Percentiles rank a stretch among this genome's conserved stretches.
Evolutionary conservation across 768 basidiomycete species (phyloP).

Genomic region (Hericium coralloides): DNA sequence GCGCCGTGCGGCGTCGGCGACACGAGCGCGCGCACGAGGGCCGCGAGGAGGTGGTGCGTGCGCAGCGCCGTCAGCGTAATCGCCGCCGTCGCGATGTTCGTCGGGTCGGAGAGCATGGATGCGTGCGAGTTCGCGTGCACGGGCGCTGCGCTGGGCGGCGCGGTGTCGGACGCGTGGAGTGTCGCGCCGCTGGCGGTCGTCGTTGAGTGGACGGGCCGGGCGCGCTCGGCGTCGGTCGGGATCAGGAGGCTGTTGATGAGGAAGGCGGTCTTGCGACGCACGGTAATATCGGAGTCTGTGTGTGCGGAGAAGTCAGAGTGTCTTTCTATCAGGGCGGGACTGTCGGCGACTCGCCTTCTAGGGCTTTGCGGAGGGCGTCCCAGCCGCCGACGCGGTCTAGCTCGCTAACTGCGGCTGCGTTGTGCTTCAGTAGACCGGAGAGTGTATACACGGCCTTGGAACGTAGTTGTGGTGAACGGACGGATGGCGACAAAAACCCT

Average conservation of each 20-base stretch:
- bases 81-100: slow-evolving; percentile 41
- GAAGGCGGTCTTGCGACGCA: slow-evolving; percentile 75
- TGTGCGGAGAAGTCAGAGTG: not conserved
- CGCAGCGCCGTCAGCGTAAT: slow-evolving; percentile 41
- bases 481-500: slow-evolving; percentile 47
- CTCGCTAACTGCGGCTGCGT: slow-evolving; percentile 49
- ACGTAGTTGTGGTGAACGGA: slow-evolving; percentile 43
- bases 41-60: slow-evolving; percentile 35
- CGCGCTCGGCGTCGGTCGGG: slow-evolving; percentile 24
- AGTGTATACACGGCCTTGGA: slow-evolving; percentile 80
- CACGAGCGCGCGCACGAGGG: slow-evolving; percentile 42
- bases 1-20: slow-evolving; percentile 54
- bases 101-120: slow-evolving; percentile 47
- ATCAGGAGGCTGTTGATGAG: slow-evolving; percentile 64
- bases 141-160: slow-evolving; percentile 17
- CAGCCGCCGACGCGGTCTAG: slow-evolving; percentile 55
- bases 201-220: not conserved
- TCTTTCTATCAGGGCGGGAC: not conserved
- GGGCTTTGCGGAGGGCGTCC: slow-evolving; percentile 44
- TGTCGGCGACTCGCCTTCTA: slow-evolving; percentile 40
- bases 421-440: slow-evolving; percentile 75
- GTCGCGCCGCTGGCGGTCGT: slow-evolving; percentile 4
- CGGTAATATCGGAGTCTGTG: slow-evolving; percentile 65
- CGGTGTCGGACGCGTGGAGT: slow-evolving; percentile 15
- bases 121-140: slow-evolving; percentile 73